Evolutionary conservation across 805 yeast genomes (phyloP).

Genomic region (Zygotorulaspora florentina): DNA sequence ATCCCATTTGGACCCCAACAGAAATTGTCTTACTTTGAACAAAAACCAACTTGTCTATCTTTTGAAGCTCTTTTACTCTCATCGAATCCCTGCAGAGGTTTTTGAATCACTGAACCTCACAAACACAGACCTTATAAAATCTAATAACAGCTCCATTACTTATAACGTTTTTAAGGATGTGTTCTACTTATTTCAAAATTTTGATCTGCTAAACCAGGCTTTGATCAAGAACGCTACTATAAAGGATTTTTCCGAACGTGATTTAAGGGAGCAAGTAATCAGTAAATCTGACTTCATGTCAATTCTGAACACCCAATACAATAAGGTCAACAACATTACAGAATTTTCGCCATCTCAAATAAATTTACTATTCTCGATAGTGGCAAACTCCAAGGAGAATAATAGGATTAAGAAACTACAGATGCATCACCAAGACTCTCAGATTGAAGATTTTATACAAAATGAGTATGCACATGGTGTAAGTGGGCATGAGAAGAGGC

Average conservation of each 20-base stretch:
- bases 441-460: conserved; percentile 28
- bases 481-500: conserved; percentile 15
- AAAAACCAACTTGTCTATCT: conserved; percentile 37
- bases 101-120: conserved; percentile 35
- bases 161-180: conserved; percentile 39
- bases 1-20: conserved; percentile 29
- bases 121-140: conserved; percentile 27
- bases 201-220: conserved; percentile 39
- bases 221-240: conserved; percentile 33
- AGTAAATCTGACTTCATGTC: conserved; percentile 36
- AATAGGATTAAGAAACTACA: conserved; percentile 17
- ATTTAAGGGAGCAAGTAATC: conserved; percentile 32
- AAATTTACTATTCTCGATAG: conserved; percentile 36
- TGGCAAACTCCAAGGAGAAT: conserved; percentile 34
- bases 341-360: conserved; percentile 42
- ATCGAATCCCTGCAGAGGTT: conserved; percentile 36
- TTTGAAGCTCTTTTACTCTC: conserved; percentile 36
- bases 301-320: conserved; percentile 36
- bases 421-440: conserved; percentile 27
- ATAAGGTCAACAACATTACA: conserved; percentile 40
- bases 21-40: conserved; percentile 31
- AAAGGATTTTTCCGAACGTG: conserved; percentile 29
- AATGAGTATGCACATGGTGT: conserved; percentile 28
- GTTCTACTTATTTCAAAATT: conserved; percentile 38
- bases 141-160: conserved; percentile 33